These are phyloP conservation scores for Neofusicoccum sp. DNA, from an alignment of 2,329 filamentous ascomycete species.

Conservation along the genomic window DNA sequence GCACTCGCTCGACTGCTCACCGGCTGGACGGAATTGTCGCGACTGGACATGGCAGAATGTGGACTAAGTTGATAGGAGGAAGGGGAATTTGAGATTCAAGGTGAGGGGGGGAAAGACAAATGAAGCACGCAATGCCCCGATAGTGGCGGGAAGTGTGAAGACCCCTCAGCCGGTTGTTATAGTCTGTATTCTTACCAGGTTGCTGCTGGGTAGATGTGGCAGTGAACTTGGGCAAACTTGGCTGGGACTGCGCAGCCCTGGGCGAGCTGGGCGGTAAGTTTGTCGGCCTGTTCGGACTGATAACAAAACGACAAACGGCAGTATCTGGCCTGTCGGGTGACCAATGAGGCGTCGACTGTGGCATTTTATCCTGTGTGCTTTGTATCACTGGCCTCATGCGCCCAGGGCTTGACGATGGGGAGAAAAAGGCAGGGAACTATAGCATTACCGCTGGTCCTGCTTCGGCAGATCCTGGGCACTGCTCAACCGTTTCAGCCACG, in stretches of 20 bases:
- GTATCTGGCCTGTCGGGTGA: not conserved
- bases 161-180: not conserved
- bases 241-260: not conserved
- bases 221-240: conserved; percentile 3
- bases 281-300: not conserved
- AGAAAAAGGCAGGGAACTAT: not conserved
- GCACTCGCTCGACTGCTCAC: not conserved
- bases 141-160: not conserved
- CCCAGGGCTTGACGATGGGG: not conserved
- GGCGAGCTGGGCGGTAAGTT: not conserved
- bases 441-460: not conserved
- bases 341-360: not conserved
- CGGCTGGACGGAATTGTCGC: not conserved
- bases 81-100: not conserved
- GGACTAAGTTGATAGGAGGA: not conserved
- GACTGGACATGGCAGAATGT: not conserved
- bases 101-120: not conserved
- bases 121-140: not conserved
- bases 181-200: not conserved
- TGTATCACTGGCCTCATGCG: not conserved
- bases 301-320: not conserved
- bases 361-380: not conserved
- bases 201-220: not conserved
- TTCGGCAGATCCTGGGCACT: not conserved
- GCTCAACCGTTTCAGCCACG: not conserved